Base-by-base conservation (phyloP, 805 yeast species). In the Wickerhamiella spandovensis region DNA sequence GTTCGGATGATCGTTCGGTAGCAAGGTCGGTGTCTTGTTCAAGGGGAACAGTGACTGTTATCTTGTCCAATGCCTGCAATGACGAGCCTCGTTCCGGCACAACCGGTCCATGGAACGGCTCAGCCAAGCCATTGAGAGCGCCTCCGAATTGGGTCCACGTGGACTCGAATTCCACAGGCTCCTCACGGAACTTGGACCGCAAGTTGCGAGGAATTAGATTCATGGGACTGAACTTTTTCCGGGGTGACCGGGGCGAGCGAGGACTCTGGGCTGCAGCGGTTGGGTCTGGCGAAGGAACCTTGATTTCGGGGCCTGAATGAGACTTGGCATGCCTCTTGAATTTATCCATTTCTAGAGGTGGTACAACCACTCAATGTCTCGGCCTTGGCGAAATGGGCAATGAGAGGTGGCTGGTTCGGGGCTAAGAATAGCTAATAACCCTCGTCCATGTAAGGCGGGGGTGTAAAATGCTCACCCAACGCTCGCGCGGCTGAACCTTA, bases 401-500 rank as follows among this genome's bases (percentile, higher is more conserved):
- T n/a, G n/a, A n/a, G n/a, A n/a, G n/a, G n/a, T n/a, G n/a, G n/a
- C n/a, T n/a, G n/a, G n/a, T n/a, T n/a, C n/a, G n/a, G n/a, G n/a
- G n/a, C n/a, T n/a, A n/a, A n/a, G n/a, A n/a, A n/a, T n/a, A n/a
- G n/a, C n/a, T n/a, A n/a, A n/a, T n/a, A n/a, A n/a, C n/a, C n/a
- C n/a, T n/a, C n/a, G n/a, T n/a, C n/a, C n/a, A n/a, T n/a, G n/a
- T n/a, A n/a, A n/a, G n/a, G n/a, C n/a, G n/a, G n/a, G n/a, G n/a
- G n/a, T n/a, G n/a, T n/a, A n/a, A n/a, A 28, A 28, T 28, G 12
- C 7, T 15, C 32, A 28, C 32, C 32, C 32, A 28, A 28, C 32
- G n/a, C n/a, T n/a, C n/a, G n/a, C n/a, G 15, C 32, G 32, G 32
- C 32, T 28, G 32, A 28, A 28, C 32, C 15, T 50, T 65, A 85